A percentile compares a stretch with the other conserved stretches of the same genome.
These are phyloP conservation scores for Psidium friedrichsthalianum DNA, from an alignment of 345 rosid genomes.

Conservation along the genomic window DNA sequence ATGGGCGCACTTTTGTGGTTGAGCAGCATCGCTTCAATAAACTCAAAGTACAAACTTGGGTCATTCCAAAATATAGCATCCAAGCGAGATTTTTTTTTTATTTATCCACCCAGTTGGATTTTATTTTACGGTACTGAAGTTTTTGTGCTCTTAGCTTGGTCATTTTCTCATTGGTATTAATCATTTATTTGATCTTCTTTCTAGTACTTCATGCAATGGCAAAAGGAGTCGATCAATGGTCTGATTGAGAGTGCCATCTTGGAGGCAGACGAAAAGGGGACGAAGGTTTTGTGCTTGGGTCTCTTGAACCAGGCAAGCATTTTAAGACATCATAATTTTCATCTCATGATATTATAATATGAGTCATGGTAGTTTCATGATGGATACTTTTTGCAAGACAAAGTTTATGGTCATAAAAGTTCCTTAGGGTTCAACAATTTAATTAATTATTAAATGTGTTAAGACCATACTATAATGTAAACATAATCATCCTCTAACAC, in stretches of 20 bases:
- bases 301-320: background rate
- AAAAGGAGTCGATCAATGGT: background rate
- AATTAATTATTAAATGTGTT: background rate
- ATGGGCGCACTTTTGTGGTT: background rate
- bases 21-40: background rate
- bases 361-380: no score
- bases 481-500: background rate
- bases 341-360: background rate
- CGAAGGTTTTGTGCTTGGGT: background rate
- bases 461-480: background rate
- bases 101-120: background rate
- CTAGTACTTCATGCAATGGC: background rate
- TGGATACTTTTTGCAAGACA: no score
- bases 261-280: background rate
- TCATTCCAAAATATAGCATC: background rate
- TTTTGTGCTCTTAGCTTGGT: background rate
- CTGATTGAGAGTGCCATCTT: background rate
- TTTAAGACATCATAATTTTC: background rate
- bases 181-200: background rate
- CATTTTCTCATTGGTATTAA: background rate
- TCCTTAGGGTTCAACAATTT: no score
- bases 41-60: conserved; percentile 4
- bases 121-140: background rate
- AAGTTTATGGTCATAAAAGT: no score
- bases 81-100: background rate